Base-by-base conservation (phyloP, 208 protist species). In the Trypanosoma mega region DNA sequence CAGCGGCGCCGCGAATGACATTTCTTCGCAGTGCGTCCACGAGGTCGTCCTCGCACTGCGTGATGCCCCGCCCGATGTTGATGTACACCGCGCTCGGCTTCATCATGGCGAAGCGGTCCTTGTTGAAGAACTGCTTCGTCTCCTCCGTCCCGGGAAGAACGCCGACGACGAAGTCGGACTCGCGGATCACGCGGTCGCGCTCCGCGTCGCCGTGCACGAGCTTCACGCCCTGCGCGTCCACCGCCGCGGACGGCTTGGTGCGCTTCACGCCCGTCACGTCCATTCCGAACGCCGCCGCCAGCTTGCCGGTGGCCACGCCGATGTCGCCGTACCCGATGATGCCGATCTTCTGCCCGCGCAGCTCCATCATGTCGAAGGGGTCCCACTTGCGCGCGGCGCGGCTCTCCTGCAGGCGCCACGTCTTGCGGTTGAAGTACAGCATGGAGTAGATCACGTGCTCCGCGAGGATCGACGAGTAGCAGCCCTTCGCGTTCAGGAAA, bases 251-350 rank as follows among this genome's bases (percentile, higher is more conserved):
- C 4, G 53, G 43, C 12, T 54, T 72, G 41, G 58, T 79, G 68
- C 77, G 84, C 41, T 76, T 76, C 26, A 88, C 79, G 41, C 84
- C 87, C 1, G 79, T 85, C 46, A 86, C 84, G 26, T 92, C 21
- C 85, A 96, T 90, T 16, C 82, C 86, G 21, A 96, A 52, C 9
- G 57, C 62, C 1, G 41, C 67, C 9, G 71, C 66, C 20, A 72
- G 60, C 57, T 74, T 58, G 27, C 68, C 85, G 18, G 67, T 80
- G 23, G 72, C 68, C 54, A 78, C 64, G 12, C 83, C 86, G 61
- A 96, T 93, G 65, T 85, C 67, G 51, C 90, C 86, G 74, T 92
- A 96, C 55, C 90, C 90, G 51, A 93, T 63, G 37, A 96, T 78
- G 9, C 80, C 82, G 9, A 88, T 52, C 58, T 80, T 92, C 72